phyloP scores from a whole-genome alignment of 2,329 filamentous ascomycete species.

The Nannizzia gypsea region DNA sequence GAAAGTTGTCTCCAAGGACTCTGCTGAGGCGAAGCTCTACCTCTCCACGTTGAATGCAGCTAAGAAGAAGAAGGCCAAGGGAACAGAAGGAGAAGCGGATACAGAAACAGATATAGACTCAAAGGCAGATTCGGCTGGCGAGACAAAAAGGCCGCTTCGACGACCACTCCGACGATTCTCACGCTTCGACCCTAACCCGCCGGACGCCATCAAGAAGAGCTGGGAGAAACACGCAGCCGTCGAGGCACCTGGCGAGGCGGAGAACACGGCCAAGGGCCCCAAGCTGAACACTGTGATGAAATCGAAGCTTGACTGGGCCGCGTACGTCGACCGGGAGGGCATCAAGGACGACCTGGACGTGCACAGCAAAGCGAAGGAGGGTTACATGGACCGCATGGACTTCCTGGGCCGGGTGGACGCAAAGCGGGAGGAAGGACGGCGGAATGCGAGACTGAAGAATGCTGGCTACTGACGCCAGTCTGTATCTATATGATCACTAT shows the following conservation, averaged over 20 bases:
- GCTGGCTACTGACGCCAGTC: neutral
- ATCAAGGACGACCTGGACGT: constrained; percentile 50
- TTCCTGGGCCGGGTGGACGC: constrained; percentile 49
- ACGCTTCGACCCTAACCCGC: constrained; percentile 37
- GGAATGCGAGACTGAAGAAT: constrained; percentile 21
- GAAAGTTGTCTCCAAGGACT: constrained; percentile 41
- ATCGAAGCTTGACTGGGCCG: constrained; percentile 53
- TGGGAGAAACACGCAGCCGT: constrained; percentile 28
- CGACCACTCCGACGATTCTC: constrained; percentile 34
- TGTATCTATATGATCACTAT: neutral
- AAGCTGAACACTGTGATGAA: constrained; percentile 58
- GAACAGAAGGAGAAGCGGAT: constrained; percentile 17
- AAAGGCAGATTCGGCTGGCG: constrained; percentile 8
- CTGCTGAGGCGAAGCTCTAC: constrained; percentile 45
- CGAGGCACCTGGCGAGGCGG: constrained; percentile 5
- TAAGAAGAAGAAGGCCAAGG: constrained; percentile 26
- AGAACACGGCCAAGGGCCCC: constrained; percentile 29
- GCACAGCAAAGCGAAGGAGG: constrained; percentile 51
- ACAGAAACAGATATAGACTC: neutral
- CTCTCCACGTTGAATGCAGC: constrained; percentile 27
- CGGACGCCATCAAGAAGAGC: constrained; percentile 32
- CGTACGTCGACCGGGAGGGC: constrained; percentile 50
- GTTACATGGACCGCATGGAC: constrained; percentile 50
- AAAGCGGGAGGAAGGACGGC: constrained; percentile 45
- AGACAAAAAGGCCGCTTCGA: constrained; percentile 19